Evolutionary conservation across 371 early-diverging fungal species (phyloP), one percentile per base, ranked within the genome.

Genomic region (Basidiobolus meristosporus): DNA sequence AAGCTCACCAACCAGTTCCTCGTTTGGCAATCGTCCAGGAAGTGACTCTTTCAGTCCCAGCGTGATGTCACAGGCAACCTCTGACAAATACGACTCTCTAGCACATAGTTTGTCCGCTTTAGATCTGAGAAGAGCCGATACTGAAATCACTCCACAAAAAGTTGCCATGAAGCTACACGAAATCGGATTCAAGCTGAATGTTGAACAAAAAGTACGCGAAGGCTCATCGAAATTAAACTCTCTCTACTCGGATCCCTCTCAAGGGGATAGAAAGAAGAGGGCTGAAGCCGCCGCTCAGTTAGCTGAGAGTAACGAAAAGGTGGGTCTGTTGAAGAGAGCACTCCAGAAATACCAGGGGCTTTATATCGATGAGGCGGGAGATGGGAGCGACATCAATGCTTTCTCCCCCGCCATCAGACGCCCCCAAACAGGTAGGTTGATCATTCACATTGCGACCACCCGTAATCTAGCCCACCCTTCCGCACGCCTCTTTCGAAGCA

Each of bases 81-180:
- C 21, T 36, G 21, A 21, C 19, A 17, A 10, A 18, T 3, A 6
- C 4, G 14, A 16, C 18, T 34, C 34, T 34, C 12, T 34, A n/a
- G 14, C 34, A 16, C 16, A 34, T 11, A 11, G 11, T 10, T 19
- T 19, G 3, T 19, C 36, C 19, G 19, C 11, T 36, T 14, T 36
- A 36, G 36, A 36, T 36, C 6, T 36, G 10, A 16, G 36, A 16
- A 36, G 21, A 19, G 21, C 36, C 11, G 38, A 38, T 19, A 14
- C 23, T 5, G 14, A 14, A 10, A 21, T 85, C 41, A 82, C 87
- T 6, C 65, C 67, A 7, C 75, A 82, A 35, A 88, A 89, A 53
- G 77, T 92, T 11, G 77, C 85, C 31, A 66, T 79, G 47, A 86
- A 84, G 54, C 55, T 90, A 34, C 73, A 75, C 26, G 86, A 88